These are phyloP conservation scores for Eucalyptus melliodora DNA, from an alignment of 345 rosid species.

Conservation along the genomic window DNA sequence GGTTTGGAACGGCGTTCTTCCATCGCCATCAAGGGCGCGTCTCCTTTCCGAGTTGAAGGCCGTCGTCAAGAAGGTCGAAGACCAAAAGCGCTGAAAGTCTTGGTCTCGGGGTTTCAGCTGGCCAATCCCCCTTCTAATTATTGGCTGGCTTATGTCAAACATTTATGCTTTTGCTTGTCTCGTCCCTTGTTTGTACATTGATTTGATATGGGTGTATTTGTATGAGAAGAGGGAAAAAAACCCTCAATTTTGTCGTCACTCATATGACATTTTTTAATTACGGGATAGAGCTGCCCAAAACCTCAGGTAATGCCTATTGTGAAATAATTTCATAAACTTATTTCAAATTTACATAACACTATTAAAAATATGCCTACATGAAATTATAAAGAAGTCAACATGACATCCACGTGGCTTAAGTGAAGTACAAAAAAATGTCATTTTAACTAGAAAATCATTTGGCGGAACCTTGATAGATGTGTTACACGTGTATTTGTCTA, in stretches of 20 bases:
- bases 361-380: background rate
- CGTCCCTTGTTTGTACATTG: background rate
- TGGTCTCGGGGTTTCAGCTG: background rate
- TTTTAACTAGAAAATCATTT: background rate
- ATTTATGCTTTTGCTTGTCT: background rate
- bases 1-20: conserved; percentile 46
- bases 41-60: conserved; percentile 26
- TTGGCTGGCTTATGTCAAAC: background rate
- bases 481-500: accelerated
- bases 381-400: accelerated
- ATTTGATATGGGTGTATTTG: background rate
- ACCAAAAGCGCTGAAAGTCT: background rate
- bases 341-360: background rate
- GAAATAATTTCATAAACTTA: no score
- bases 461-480: background rate
- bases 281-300: background rate
- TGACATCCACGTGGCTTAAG: background rate
- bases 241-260: background rate
- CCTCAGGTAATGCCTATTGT: background rate
- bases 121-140: background rate
- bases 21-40: conserved; percentile 30
- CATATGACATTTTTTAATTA: background rate
- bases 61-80: conserved; percentile 30
- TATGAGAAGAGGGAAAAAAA: background rate
- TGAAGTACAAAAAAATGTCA: background rate